phyloP scores from a whole-genome alignment of 306 rosid species.

The Lithocarpus polystachyus region DNA sequence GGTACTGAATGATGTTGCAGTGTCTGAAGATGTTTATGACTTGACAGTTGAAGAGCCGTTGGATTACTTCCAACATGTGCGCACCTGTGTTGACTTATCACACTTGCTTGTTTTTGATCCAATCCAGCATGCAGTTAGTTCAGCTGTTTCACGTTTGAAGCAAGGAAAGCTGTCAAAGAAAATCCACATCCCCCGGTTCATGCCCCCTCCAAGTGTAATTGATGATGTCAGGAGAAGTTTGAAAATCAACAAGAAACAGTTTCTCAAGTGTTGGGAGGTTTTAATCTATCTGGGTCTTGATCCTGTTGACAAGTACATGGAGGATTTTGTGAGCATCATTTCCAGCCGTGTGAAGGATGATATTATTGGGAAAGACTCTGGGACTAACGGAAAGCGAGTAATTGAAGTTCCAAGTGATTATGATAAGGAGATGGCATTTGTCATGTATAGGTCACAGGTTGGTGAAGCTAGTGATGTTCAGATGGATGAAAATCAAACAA shows the following conservation, averaged over 20 bases:
- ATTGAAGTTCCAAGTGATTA: slow-evolving; percentile 50
- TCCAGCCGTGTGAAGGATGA: slow-evolving; percentile 74
- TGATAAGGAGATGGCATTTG: slow-evolving; percentile 65
- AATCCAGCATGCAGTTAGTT: slow-evolving; percentile 42
- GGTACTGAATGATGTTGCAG: slow-evolving; percentile 61
- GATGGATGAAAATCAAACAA: slow-evolving; percentile 54
- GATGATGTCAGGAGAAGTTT: slow-evolving; percentile 61
- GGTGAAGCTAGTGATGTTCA: slow-evolving; percentile 43
- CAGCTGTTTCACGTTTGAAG: slow-evolving; percentile 57
- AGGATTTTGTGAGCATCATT: slow-evolving; percentile 57
- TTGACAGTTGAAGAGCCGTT: slow-evolving; percentile 90
- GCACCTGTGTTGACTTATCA: slow-evolving; percentile 64
- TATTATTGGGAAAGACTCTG: slow-evolving; percentile 73
- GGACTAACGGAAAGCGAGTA: slow-evolving; percentile 62
- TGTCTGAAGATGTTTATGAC: slow-evolving; percentile 72
- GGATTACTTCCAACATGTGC: slow-evolving; percentile 72
- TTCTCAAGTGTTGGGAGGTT: slow-evolving; percentile 92
- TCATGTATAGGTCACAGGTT: slow-evolving; percentile 54
- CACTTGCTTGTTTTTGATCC: slow-evolving; percentile 62
- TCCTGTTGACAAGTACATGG: slow-evolving; percentile 57
- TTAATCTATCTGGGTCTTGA: slow-evolving; percentile 66
- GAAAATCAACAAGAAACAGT: slow-evolving; percentile 83
- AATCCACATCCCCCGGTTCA: slow-evolving; percentile 45
- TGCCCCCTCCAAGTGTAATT: slow-evolving; percentile 50
- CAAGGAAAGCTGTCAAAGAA: slow-evolving; percentile 75